These are phyloP conservation scores for Rhododendron molle DNA, from an alignment of 148 eudicot species.

Conservation along the genomic window DNA sequence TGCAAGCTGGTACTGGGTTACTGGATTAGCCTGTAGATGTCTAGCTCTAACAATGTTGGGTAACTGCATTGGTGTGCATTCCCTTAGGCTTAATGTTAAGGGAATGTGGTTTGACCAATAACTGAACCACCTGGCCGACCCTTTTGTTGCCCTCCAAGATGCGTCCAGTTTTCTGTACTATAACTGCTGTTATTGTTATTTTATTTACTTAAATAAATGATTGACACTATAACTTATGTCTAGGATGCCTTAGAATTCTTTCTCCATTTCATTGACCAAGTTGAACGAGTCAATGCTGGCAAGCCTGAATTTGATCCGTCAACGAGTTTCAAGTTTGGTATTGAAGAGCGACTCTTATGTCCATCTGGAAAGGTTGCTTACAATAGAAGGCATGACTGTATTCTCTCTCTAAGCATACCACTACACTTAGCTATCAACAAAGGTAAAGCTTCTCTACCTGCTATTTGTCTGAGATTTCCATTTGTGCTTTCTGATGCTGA, in stretches of 20 bases:
- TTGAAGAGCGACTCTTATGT: constrained; percentile 88
- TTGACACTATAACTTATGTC: constrained; percentile 15
- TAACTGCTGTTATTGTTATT: background rate
- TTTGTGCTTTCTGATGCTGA: constrained; percentile 9
- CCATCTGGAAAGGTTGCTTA: constrained; percentile 94
- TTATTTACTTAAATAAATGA: background rate
- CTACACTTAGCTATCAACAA: constrained; percentile 73
- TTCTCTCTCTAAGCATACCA: constrained; percentile 83
- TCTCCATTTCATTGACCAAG: constrained; percentile 92
- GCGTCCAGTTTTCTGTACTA: background rate
- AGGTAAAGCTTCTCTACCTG: constrained; percentile 36
- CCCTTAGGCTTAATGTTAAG: background rate
- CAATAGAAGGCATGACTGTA: constrained; percentile 72
- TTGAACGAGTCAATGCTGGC: constrained; percentile 73
- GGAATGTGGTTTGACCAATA: background rate
- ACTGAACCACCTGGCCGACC: background rate
- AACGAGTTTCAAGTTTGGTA: constrained; percentile 85
- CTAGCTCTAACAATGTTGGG: background rate
- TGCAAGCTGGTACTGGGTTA: background rate
- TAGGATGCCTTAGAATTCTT: constrained; percentile 97
- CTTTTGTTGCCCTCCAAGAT: background rate
- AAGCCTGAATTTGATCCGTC: constrained; percentile 73
- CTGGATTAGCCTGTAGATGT: background rate
- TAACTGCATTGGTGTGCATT: background rate
- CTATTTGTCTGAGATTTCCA: background rate